Percentiles rank a stretch among this genome's conserved stretches.
phyloP scores from a whole-genome alignment of 495 filamentous ascomycete genomes.

The Letharia columbiana region DNA sequence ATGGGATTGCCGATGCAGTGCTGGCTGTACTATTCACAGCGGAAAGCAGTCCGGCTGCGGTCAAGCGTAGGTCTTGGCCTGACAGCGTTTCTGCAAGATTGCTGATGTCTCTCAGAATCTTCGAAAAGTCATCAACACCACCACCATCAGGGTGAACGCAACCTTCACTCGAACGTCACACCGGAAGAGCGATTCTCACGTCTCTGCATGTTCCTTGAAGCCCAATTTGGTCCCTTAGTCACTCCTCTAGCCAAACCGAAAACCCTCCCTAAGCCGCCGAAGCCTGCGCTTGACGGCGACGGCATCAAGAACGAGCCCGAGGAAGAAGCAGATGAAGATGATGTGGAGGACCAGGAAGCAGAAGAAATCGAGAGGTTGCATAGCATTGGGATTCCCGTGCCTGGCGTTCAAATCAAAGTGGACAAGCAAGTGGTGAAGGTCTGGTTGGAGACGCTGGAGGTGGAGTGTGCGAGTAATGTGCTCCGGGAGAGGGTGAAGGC shows the following conservation, averaged over 20 bases:
- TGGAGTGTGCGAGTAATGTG: slow-evolving; percentile 69
- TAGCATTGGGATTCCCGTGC: slow-evolving; percentile 74
- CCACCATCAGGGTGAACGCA: slow-evolving; percentile 44
- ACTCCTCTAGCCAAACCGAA: slow-evolving; percentile 64
- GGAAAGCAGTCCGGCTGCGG: slow-evolving; percentile 88
- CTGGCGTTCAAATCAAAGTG: slow-evolving; percentile 76
- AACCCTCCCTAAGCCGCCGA: slow-evolving; percentile 29
- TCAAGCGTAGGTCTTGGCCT: slow-evolving; percentile 61
- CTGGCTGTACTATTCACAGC: slow-evolving; percentile 83
- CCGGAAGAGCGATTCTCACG: slow-evolving; percentile 68
- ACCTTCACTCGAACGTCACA: slow-evolving; percentile 63
- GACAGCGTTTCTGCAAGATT: slow-evolving; percentile 17
- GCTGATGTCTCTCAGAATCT: slow-evolving; percentile 36
- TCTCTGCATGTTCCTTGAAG: slow-evolving; percentile 91
- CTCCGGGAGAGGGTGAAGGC: slow-evolving; percentile 73
- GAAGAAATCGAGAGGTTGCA: slow-evolving; percentile 61
- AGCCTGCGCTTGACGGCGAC: slow-evolving; percentile 27
- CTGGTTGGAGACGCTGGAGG: slow-evolving; percentile 84
- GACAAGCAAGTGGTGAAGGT: slow-evolving; percentile 82
- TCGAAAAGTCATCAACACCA: slow-evolving; percentile 41
- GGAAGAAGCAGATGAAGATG: slow-evolving; percentile 36
- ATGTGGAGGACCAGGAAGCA: slow-evolving; percentile 47
- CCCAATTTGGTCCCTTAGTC: slow-evolving; percentile 80
- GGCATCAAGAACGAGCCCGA: slow-evolving; percentile 28
- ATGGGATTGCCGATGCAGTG: slow-evolving; percentile 91